Evolutionary conservation across 352 stramenopile species (phyloP).

Genomic region (Pythium rishiriense): DNA sequence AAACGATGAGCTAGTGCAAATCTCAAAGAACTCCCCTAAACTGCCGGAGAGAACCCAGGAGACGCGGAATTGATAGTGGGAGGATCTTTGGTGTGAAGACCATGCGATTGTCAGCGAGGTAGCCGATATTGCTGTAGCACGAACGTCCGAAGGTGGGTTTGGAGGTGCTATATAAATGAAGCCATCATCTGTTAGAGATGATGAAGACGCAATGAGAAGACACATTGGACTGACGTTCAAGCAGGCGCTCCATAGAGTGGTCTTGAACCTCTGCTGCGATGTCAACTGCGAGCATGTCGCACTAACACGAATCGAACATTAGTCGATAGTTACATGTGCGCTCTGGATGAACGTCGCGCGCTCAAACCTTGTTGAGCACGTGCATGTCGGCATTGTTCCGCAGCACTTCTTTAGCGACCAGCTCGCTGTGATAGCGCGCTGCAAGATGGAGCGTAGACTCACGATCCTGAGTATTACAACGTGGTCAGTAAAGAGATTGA

Average conservation of each 20-base stretch:
- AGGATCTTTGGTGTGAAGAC: constrained; percentile 18
- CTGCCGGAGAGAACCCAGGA: constrained; percentile 36
- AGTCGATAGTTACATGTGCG: neutral
- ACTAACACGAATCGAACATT: constrained; percentile 17
- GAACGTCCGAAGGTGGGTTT: constrained; percentile 29
- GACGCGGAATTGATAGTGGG: constrained; percentile 41
- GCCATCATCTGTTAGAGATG: neutral
- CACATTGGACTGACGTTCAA: constrained; percentile 39
- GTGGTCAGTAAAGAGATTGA: neutral
- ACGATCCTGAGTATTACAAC: constrained; percentile 27
- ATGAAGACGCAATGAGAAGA: neutral
- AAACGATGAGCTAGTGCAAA: constrained; percentile 27
- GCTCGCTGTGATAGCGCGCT: constrained; percentile 39
- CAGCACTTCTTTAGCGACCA: constrained; percentile 41
- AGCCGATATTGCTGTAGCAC: constrained; percentile 21
- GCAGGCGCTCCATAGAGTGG: constrained; percentile 35
- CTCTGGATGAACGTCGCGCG: neutral
- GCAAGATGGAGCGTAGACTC: constrained; percentile 49
- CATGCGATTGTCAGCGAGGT: constrained; percentile 37
- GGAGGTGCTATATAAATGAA: constrained; percentile 31
- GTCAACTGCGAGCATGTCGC: constrained; percentile 41
- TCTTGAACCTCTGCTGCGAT: constrained; percentile 45
- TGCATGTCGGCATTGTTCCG: constrained; percentile 38
- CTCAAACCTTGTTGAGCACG: constrained; percentile 32
- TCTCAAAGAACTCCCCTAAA: constrained; percentile 21